phyloP scores from a whole-genome alignment of 768 basidiomycete species.

The Megacollybia marginata region DNA sequence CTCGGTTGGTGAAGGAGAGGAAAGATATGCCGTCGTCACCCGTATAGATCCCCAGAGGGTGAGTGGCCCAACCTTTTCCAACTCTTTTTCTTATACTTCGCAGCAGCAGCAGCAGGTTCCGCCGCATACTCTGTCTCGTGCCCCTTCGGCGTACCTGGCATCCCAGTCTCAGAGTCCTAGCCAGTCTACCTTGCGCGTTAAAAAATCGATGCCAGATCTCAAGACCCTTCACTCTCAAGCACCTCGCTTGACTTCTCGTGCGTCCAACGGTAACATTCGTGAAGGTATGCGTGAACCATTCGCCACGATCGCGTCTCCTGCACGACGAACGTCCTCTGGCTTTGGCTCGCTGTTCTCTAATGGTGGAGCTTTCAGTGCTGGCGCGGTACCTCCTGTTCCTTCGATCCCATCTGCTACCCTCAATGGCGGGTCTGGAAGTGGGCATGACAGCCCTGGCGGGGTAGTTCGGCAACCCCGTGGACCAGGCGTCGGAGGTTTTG shows the following conservation, averaged over 20 bases:
- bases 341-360: conserved; percentile 67
- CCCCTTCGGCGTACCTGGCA: conserved; percentile 73
- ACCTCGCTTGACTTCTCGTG: conserved; percentile 70
- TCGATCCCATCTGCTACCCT: conserved; percentile 51
- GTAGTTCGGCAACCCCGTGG: conserved; percentile 85
- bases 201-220: conserved; percentile 99
- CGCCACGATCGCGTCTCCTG: conserved; percentile 79
- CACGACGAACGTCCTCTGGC: conserved; percentile 65
- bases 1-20: conserved; percentile 88
- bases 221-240: conserved; percentile 77
- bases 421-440: conserved; percentile 29
- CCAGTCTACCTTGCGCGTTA: conserved; percentile 63
- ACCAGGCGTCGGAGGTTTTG: conserved; percentile 73
- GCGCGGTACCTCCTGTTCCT: conserved; percentile 69
- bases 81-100: conserved; percentile 6
- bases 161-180: conserved; percentile 40
- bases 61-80: conserved; percentile 19
- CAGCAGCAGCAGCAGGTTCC: conserved; percentile 24
- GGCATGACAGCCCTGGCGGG: conserved; percentile 35
- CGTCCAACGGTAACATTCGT: conserved; percentile 86
- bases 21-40: conserved; percentile 90
- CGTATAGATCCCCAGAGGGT: conserved; percentile 82
- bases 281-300: conserved; percentile 80
- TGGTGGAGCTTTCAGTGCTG: conserved; percentile 37
- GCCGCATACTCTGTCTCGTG: conserved; percentile 65